These are phyloP conservation scores for Nemania diffusa DNA, from an alignment of 2,329 filamentous ascomycete genomes.

Conservation along the genomic window DNA sequence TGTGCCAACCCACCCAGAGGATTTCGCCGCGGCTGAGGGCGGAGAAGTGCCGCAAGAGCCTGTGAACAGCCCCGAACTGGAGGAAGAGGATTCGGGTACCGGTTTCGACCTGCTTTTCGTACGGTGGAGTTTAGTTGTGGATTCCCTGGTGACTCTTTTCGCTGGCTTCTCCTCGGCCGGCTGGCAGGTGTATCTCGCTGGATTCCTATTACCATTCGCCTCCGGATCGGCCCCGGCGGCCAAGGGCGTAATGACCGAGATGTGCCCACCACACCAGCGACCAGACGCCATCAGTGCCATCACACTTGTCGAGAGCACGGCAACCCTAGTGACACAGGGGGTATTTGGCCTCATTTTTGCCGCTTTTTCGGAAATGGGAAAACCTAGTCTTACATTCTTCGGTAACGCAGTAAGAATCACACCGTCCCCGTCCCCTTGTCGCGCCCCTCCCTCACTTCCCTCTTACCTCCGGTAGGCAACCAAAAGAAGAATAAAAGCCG, in stretches of 20 bases:
- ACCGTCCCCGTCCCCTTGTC: too few species aligned
- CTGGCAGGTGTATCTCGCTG: conserved; percentile 76
- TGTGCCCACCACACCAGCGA: conserved; percentile 70
- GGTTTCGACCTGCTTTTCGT: conserved; percentile 75
- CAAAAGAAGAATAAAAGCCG: background rate
- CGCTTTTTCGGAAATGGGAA: conserved; percentile 67
- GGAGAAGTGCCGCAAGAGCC: conserved; percentile 45
- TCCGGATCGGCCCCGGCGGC: conserved; percentile 75
- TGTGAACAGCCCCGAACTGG: conserved; percentile 37
- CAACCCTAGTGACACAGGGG: conserved; percentile 69
- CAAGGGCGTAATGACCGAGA: conserved; percentile 78
- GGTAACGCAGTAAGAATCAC: conserved; percentile 67
- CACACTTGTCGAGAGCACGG: conserved; percentile 76
- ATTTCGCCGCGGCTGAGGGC: conserved; percentile 41
- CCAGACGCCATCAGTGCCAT: conserved; percentile 75
- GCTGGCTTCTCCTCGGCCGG: conserved; percentile 69
- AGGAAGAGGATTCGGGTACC: conserved; percentile 46
- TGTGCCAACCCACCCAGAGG: conserved; percentile 41
- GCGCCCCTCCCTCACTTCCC: background rate
- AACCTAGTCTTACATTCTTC: conserved; percentile 71
- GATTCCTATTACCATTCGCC: conserved; percentile 72
- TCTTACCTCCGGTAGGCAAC: background rate
- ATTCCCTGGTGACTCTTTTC: conserved; percentile 71
- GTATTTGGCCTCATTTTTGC: conserved; percentile 76
- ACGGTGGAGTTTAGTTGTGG: conserved; percentile 71